These are phyloP conservation scores for Calonectria crousiana DNA, from an alignment of 2,329 filamentous ascomycete genomes.

Conservation along the genomic window DNA sequence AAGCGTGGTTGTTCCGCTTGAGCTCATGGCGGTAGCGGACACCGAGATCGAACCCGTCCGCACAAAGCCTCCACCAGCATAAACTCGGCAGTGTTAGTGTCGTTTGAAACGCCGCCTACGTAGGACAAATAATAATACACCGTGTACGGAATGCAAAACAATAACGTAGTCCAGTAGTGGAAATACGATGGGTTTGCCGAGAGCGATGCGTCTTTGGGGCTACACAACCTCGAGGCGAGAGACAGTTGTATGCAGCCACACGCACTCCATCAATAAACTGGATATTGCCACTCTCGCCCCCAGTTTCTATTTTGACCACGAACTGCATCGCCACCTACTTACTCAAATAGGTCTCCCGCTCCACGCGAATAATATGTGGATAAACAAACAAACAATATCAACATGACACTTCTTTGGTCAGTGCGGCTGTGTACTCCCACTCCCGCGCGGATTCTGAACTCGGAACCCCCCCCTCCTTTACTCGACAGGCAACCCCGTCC, in stretches of 20 bases:
- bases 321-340: not conserved
- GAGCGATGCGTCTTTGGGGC: not conserved
- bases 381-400: slow-evolving; percentile 10
- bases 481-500: slow-evolving; percentile 14
- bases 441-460: not conserved
- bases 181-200: not conserved
- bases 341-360: slow-evolving; percentile 7
- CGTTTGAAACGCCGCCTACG: not conserved
- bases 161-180: not conserved
- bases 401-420: slow-evolving; percentile 4
- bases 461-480: not conserved
- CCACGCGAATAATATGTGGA: not conserved
- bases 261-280: not conserved
- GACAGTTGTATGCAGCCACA: not conserved
- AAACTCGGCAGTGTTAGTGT: not conserved
- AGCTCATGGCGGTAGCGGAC: not conserved
- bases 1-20: not conserved
- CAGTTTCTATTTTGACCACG: slow-evolving; percentile 9
- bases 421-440: not conserved
- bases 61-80: not conserved
- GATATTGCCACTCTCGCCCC: not conserved
- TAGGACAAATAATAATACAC: not conserved
- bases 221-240: not conserved
- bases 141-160: not conserved
- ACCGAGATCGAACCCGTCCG: not conserved